phyloP scores from a whole-genome alignment of 306 rosid species.

The Rosa rugosa region DNA sequence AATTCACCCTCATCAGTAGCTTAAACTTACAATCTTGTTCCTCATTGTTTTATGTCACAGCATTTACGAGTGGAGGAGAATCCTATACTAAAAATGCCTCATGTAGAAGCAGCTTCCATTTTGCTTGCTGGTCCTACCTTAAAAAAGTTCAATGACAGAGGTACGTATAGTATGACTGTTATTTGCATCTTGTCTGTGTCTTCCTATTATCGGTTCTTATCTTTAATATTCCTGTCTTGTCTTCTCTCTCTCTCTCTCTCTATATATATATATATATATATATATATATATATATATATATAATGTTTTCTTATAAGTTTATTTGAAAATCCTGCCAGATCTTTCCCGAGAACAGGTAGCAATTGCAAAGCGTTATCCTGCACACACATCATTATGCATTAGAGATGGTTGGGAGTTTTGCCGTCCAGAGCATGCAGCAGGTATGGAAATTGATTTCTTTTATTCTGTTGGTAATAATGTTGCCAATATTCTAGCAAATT shows the following conservation, averaged over 20 bases:
- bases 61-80: constrained; percentile 98
- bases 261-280: neutral
- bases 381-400: constrained; percentile 80
- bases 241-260: neutral
- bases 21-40: neutral
- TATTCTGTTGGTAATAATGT: neutral
- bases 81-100: constrained; percentile 88
- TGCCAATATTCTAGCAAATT: constrained; percentile 9
- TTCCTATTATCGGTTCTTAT: neutral
- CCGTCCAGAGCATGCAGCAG: constrained; percentile 71
- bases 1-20: neutral
- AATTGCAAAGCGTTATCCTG: constrained; percentile 82
- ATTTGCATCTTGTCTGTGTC: constrained; percentile 23
- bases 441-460: constrained; percentile 26
- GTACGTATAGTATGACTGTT: constrained; percentile 35
- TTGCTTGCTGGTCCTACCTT: constrained; percentile 93
- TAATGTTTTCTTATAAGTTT: neutral
- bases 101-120: constrained; percentile 93
- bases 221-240: neutral
- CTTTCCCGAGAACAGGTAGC: constrained; percentile 71
- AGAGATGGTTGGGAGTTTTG: constrained; percentile 97
- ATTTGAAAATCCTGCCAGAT: constrained; percentile 50
- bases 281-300: too few relatives aligned
- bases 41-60: constrained; percentile 46
- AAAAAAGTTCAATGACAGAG: constrained; percentile 95